A percentile compares a stretch with the other conserved stretches of the same genome.
phyloP scores from a whole-genome alignment of 164 flowering plant species.

The Piper longum region DNA sequence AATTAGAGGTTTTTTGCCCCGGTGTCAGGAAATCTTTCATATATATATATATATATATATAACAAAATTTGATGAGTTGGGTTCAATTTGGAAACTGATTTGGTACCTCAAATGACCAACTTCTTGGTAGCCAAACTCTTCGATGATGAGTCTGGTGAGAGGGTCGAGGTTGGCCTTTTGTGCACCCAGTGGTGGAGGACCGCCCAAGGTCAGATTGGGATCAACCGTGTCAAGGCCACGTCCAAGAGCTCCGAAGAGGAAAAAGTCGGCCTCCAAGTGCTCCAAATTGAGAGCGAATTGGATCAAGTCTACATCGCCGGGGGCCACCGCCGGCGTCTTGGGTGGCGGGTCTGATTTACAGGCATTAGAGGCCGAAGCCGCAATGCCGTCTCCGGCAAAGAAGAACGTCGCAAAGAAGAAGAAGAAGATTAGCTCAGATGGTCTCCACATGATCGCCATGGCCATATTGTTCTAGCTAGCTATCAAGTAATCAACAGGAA shows the following conservation, averaged over 20 bases:
- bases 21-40: not conserved
- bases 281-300: slow-evolving; percentile 37
- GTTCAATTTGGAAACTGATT: not conserved
- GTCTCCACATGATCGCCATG: too few species aligned
- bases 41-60: not conserved
- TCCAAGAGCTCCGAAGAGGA: slow-evolving; percentile 31
- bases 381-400: not conserved
- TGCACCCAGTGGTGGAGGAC: slow-evolving; percentile 36
- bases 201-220: slow-evolving; percentile 23
- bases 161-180: slow-evolving; percentile 29
- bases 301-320: slow-evolving; percentile 17
- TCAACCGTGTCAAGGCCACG: slow-evolving; percentile 31
- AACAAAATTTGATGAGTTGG: not conserved
- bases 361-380: not conserved
- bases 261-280: slow-evolving; percentile 30
- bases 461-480: too few species aligned
- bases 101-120: slow-evolving; percentile 41
- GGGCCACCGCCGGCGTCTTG: not conserved
- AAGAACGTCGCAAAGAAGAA: not conserved
- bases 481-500: too few species aligned
- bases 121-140: slow-evolving; percentile 33
- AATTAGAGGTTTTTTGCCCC: too few species aligned
- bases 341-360: not conserved
- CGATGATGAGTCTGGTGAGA: slow-evolving; percentile 15
- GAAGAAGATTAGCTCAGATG: not conserved